phyloP scores from a whole-genome alignment of 2,329 filamentous ascomycete genomes.

The Mollisiaceae sp. region DNA sequence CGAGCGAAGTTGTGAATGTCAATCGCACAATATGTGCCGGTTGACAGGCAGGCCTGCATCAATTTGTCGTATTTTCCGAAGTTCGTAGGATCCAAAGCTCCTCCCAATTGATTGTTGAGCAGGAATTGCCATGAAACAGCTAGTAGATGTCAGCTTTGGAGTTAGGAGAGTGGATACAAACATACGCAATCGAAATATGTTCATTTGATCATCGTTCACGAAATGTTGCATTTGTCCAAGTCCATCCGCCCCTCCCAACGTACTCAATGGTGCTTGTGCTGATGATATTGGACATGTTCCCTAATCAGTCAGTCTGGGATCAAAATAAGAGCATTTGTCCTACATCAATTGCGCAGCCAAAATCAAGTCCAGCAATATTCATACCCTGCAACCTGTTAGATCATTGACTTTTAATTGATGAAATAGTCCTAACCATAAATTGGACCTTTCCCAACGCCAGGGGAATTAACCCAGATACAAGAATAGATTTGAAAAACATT shows the following conservation, averaged over 20 bases:
- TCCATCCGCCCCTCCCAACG: conserved; percentile 32
- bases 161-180: conserved; percentile 69
- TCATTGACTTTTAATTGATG: not conserved
- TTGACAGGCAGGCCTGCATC: conserved; percentile 59
- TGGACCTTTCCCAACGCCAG: conserved; percentile 31
- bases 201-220: conserved; percentile 56
- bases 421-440: conserved; percentile 26
- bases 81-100: conserved; percentile 53
- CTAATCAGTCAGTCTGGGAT: conserved; percentile 11
- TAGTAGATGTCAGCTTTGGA: conserved; percentile 43
- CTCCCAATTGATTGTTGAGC: conserved; percentile 54
- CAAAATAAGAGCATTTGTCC: not conserved
- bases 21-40: conserved; percentile 63
- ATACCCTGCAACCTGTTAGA: conserved; percentile 28
- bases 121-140: conserved; percentile 64
- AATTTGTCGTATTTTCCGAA: conserved; percentile 59
- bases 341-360: conserved; percentile 50
- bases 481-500: conserved; percentile 28
- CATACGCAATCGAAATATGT: conserved; percentile 59
- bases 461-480: conserved; percentile 20
- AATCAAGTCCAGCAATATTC: conserved; percentile 55
- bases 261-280: conserved; percentile 23
- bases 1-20: conserved; percentile 64
- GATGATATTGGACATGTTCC: conserved; percentile 32
- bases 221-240: conserved; percentile 53